Evolutionary conservation across 345 rosid genomes (phyloP), one percentile per base, ranked within the genome.

Genomic region (Rhodamnia rubescens): DNA sequence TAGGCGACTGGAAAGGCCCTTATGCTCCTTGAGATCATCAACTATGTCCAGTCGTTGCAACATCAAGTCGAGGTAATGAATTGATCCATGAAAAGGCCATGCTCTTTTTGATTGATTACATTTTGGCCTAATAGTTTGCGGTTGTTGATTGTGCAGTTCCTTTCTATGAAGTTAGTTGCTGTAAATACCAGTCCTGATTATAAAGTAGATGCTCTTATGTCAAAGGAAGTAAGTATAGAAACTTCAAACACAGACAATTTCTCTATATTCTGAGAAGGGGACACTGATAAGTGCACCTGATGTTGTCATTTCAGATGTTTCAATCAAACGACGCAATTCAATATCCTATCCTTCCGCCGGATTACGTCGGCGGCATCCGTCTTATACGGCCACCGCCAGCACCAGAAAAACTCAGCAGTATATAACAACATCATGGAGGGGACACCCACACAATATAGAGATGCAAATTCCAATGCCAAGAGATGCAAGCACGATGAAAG

Each of bases 101-200:
- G 26, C 80, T 69, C 26, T 8, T 69, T 69, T 50, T 26, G 49
- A 53, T 56, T 8, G 57, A 49, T 16, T 16, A 82, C 56, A 56
- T 82, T 40, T 18, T 32, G 59, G 22, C 7, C 47, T 82, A 82
- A 80, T 50, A 26, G 84, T 42, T 81, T 27, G 29, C 47, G 83
- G n/a, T 26, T 74, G 89, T 59, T 82, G 85, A 83, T 53, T 53
- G 88, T 56, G 89, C 94, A 96, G 99, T 95, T 92, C 89, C 95
- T 96, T 83, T 96, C 99, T 1, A 96, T 96, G 99, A 95, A 95
- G 94, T 88, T 96, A 90, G 92, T 98, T 85, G 91, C 99, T 78
- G 96, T 95, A 85, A 92, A 94, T 85, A 90, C 95, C 94, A 90
- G 95, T 91, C 91, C 91, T 94, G 96, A 93, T 74, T 88, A 88